Evolutionary conservation across 257 asterid species (phyloP).

Genomic region (Plantago elongata): DNA sequence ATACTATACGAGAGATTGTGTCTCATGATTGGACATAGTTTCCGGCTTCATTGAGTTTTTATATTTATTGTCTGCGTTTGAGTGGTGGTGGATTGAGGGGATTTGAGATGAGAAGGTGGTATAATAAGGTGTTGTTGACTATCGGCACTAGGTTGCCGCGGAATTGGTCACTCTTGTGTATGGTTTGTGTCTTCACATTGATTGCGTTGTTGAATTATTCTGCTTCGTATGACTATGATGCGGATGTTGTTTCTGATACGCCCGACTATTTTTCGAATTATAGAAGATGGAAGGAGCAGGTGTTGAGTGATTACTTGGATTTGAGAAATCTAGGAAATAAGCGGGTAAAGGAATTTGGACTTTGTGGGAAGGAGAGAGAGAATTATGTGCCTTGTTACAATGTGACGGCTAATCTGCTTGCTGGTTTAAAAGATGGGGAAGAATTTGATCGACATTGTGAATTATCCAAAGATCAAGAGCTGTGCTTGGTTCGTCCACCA

Average conservation of each 20-base stretch:
- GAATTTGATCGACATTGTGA: conserved; percentile 94
- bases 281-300: conserved; percentile 58
- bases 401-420: conserved; percentile 64
- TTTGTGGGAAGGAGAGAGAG: conserved; percentile 90
- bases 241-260: background rate
- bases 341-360: conserved; percentile 48
- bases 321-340: conserved; percentile 51
- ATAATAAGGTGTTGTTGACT: conserved; percentile 36
- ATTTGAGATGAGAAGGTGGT: conserved; percentile 9
- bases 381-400: conserved; percentile 92
- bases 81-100: background rate
- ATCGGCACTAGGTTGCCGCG: conserved; percentile 74
- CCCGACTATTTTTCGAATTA: conserved; percentile 2
- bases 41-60: conserved; percentile 24
- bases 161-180: conserved; percentile 70
- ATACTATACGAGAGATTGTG: conserved; percentile 29
- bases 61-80: background rate
- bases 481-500: conserved; percentile 87
- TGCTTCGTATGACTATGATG: background rate
- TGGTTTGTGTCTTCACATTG: conserved; percentile 51
- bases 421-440: conserved; percentile 78
- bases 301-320: conserved; percentile 61
- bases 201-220: conserved; percentile 19
- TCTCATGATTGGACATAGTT: conserved; percentile 40
- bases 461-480: conserved; percentile 42